Percentiles rank a stretch among this genome's conserved stretches.
Conservation (phyloP, 106 monocot genomes). For the Allium cepa region DNA sequence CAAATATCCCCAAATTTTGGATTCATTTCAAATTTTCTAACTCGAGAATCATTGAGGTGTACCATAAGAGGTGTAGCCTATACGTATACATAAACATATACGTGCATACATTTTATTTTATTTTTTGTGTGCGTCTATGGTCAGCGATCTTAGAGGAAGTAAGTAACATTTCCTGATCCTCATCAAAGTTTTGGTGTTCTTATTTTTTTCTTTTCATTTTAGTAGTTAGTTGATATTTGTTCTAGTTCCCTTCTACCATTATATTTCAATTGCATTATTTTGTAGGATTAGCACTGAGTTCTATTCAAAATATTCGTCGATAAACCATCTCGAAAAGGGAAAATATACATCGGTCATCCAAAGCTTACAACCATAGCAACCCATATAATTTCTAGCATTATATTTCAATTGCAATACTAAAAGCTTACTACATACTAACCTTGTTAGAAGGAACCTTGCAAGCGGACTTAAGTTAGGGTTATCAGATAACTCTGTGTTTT, state of each 20-base stretch:
- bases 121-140: too few species aligned
- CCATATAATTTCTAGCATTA: not conserved
- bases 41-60: too few species aligned
- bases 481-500: conserved; percentile 21
- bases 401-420: not conserved
- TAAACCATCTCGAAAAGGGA: not conserved
- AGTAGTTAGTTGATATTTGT: not conserved
- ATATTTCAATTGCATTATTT: not conserved
- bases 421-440: conserved; percentile 16
- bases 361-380: not conserved
- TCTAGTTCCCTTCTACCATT: not conserved
- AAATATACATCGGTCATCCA: not conserved
- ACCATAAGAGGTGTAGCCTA: too few species aligned
- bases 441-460: conserved; percentile 78
- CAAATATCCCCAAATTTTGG: too few species aligned
- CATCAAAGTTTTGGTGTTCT: too few species aligned
- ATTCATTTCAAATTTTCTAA: too few species aligned
- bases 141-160: too few species aligned
- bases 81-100: too few species aligned
- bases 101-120: too few species aligned
- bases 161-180: too few species aligned
- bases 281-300: not conserved
- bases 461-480: conserved; percentile 50
- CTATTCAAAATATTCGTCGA: not conserved
- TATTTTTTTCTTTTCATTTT: too few species aligned